Base-by-base conservation (phyloP, 1,139 yeast genomes). In the Hansenula lynferdii region DNA sequence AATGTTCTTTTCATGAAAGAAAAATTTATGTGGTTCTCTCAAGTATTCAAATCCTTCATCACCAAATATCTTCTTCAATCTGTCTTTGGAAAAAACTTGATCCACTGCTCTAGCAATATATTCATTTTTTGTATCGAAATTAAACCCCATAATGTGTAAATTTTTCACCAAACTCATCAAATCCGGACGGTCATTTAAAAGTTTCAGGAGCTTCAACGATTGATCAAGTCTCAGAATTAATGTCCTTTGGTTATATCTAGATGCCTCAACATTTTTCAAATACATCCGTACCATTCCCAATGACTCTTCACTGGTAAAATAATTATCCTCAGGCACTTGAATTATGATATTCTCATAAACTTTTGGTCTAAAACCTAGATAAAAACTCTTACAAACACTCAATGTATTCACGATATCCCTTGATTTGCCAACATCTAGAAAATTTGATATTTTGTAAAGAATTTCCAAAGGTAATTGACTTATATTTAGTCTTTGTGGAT, bases 281-380 rank as follows among this genome's bases (percentile, higher is more conserved):
- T n/a, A n/a, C n/a, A n/a, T n/a, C n/a, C n/a, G n/a, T n/a, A n/a
- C n/a, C n/a, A n/a, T n/a, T n/a, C n/a, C n/a, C n/a, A n/a, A n/a
- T n/a, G n/a, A n/a, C n/a, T n/a, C n/a, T n/a, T n/a, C n/a, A n/a
- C n/a, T n/a, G n/a, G n/a, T n/a, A n/a, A n/a, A n/a, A n/a, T n/a
- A n/a, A n/a, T n/a, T 43, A 39, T n/a, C 28, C 16, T 15, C 28
- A 26, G 40, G 34, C 8, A 41, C 30, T 3, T 39, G 17, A 5
- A 40, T 42, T 16, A 30, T 34, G 17, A 43, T 42, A 15, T 35
- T 22, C 11, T 31, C 10, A 32, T 42, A 43, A 12, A 43, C 12
- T 6, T 22, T n/a, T 15, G 27, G 14, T 12, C 43, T 35, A 20
- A 19, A 42, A 10, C 35, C 18, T 9, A n/a, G 18, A 33, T 43